phyloP scores from a whole-genome alignment of 2,329 filamentous ascomycete species.

The Colletotrichum sp. region DNA sequence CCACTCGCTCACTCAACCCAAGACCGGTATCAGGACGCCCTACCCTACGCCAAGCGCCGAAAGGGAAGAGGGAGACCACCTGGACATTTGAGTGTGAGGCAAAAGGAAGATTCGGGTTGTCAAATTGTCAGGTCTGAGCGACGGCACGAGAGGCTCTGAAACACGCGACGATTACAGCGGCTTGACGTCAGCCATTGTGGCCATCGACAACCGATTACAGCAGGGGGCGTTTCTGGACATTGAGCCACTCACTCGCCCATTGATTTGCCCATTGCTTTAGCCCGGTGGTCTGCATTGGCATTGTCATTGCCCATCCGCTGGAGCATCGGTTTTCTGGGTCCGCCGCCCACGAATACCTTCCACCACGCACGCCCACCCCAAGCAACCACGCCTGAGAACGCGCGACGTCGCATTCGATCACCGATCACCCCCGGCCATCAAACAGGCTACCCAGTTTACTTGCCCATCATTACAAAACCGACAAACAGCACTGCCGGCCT shows the following conservation, averaged over 20 bases:
- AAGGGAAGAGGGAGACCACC: background rate
- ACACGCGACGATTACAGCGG: conserved; percentile 1
- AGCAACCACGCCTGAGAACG: background rate
- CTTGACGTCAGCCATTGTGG: conserved; percentile 9
- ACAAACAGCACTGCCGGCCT: background rate
- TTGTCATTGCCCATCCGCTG: background rate
- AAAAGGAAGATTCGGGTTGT: background rate
- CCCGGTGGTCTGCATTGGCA: background rate
- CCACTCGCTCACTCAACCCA: background rate
- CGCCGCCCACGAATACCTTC: background rate
- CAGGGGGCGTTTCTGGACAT: background rate
- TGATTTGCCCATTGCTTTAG: background rate
- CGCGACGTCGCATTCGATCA: conserved; percentile 16
- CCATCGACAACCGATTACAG: background rate
- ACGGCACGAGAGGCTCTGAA: conserved; percentile 7
- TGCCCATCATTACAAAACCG: conserved; percentile 2
- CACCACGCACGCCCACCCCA: background rate
- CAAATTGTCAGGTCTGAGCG: background rate
- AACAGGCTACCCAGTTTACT: conserved; percentile 8
- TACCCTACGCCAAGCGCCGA: background rate
- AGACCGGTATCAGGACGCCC: background rate
- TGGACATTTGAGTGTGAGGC: background rate
- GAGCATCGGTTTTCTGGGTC: background rate
- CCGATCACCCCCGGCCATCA: conserved; percentile 2
- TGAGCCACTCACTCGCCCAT: background rate